Base-by-base conservation (phyloP, 208 protist species). In the Vickermania spadyakhi region DNA sequence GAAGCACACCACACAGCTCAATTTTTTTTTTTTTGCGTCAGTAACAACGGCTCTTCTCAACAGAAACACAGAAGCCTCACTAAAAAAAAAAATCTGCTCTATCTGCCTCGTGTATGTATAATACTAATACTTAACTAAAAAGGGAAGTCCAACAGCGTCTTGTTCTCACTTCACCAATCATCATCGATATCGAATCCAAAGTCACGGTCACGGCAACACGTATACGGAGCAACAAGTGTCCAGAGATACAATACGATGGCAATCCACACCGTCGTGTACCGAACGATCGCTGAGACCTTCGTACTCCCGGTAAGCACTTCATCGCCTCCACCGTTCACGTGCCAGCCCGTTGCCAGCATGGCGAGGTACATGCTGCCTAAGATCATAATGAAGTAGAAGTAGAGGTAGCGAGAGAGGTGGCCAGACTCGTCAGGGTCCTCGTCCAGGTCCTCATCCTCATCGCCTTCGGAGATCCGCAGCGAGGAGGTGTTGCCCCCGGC, bases 381-480 rank as follows among this genome's bases (percentile, higher is more conserved):
- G 36, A 94, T 86, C 88, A 98, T 97, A 23, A 91, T 86, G 29
- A 86, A 63, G 76, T 98, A 91, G 73, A 98, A 97, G 64, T 94
- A 96, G 59, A 91, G 83, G 76, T 96, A 97, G 23, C 84, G 67
- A 14, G 83, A 81, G 25, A 95, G 63, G 73, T 96, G 84, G 0
- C 86, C 85, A 11, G 54, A 74, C 70, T 75, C 81, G 58, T 81
- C 88, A 0, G 84, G 68, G 72, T 96, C 81, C 53, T 89, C 81
- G 56, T 77, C 90, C 57, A 53, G 84, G n/a, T 91, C 75, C 30
- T 81, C 72, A 29, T 67, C 70, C 36, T 45, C 36, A n/a, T 90
- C 85, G 52, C 75, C 72, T 3, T 55, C 41, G 31, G 75, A 73
- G 54, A 91, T 64, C 29, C 80, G 70, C 18, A 93, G 66, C 22